A percentile compares a stretch with the other conserved stretches of the same genome.
phyloP scores from a whole-genome alignment of 805 yeast species.

The Ogataea henricii region DNA sequence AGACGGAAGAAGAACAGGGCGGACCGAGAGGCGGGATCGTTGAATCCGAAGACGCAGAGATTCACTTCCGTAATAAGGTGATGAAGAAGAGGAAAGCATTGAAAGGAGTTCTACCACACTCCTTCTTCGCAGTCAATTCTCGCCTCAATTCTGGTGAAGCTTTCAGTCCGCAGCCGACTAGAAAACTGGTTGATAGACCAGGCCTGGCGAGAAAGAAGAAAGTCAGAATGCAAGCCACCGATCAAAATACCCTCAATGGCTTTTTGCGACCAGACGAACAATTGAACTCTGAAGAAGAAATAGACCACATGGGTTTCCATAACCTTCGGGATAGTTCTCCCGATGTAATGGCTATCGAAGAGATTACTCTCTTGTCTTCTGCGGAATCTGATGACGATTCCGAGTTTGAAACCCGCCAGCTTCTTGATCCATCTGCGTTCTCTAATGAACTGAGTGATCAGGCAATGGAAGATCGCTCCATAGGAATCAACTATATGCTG shows the following conservation, averaged over 20 bases:
- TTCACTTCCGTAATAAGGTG: conserved; percentile 24
- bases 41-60: conserved; percentile 13
- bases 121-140: conserved; percentile 23
- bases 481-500: conserved; percentile 34
- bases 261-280: conserved; percentile 21
- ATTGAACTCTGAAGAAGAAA: conserved; percentile 3
- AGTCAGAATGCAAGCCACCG: conserved; percentile 1
- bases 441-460: conserved; percentile 13
- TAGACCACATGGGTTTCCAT: not conserved
- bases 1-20: not conserved
- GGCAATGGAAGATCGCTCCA: conserved; percentile 30
- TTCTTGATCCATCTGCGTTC: not conserved
- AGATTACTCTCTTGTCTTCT: conserved; percentile 13
- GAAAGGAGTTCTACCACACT: conserved; percentile 31
- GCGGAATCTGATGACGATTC: conserved; percentile 16
- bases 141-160: not conserved
- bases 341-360: conserved; percentile 11
- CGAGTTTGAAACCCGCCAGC: not conserved
- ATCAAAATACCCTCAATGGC: conserved; percentile 6
- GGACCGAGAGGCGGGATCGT: not conserved
- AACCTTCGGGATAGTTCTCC: conserved; percentile 2
- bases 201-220: conserved; percentile 27
- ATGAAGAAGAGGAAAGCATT: conserved; percentile 25
- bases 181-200: not conserved
- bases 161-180: not conserved